Base-by-base conservation (phyloP, 306 rosid species). In the Crataegus laevigata region DNA sequence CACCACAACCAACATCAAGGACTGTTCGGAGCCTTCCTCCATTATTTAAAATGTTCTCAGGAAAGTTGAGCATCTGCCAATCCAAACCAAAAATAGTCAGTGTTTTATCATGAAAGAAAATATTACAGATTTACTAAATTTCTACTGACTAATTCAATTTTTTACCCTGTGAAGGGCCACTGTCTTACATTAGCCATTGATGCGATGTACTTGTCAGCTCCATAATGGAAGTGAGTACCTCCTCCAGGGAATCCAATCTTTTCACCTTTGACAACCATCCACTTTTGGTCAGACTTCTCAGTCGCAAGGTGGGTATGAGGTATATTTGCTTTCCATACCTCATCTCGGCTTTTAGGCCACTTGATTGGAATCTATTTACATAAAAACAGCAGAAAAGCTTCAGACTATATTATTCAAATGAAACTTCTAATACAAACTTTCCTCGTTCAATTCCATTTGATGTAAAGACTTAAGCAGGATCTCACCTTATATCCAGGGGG, bases 1-100 rank as follows among this genome's bases (percentile, higher is more conserved):
- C 99, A 64, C 99, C 99, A 81, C 99, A 96, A 54, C 99, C 98
- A 74, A 96, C 99, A 88, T 92, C 99, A 82, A 96, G 97, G 79
- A 92, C 96, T 18, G 97, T 92, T 75, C 99, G 82, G 81, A 96
- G 73, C 61, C 82, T 90, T 75, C 99, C 99, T 57, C 82, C 87
- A 73, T 96, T 85, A 82, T 89, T 92, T 70, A 96, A 78, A 68
- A 71, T 89, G 75, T 88, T 42, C 70, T 89, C 84, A 15, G 96
- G 81, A 87, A 92, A 96, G 88, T 89, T 87, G 50, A 92, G 98
- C 99, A 96, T 96, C 99, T 94, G 89, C 70, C 68, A 84, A 71
- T 38, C 45, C 74, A 86, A 80, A 72, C 11, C 69, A 73, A 74
- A 50, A 50, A 72, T 77, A 58, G 74, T 71, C 47, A 74, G 25